phyloP scores from a whole-genome alignment of 768 basidiomycete species.

The Tremella yokohamensis region DNA sequence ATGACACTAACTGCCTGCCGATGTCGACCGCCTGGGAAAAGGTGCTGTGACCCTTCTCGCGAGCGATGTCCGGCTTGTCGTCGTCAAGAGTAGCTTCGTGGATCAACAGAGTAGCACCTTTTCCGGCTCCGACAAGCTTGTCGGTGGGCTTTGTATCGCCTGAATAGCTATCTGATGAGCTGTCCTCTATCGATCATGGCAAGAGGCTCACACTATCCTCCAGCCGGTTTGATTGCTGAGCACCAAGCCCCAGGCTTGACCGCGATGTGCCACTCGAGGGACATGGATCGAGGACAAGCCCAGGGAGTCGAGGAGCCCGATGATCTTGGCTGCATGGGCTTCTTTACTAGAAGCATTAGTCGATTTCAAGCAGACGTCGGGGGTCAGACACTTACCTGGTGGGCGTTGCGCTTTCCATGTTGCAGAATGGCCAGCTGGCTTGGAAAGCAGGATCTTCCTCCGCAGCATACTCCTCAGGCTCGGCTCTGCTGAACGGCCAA shows the following conservation, averaged over 20 bases:
- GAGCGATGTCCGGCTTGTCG: slow-evolving; percentile 70
- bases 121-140: slow-evolving; percentile 63
- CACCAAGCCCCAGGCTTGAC: slow-evolving; percentile 67
- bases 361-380: too few relatives aligned
- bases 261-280: slow-evolving; percentile 70
- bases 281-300: slow-evolving; percentile 63
- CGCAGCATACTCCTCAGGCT: too few relatives aligned
- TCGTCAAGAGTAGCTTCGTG: slow-evolving; percentile 94
- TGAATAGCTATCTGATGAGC: slow-evolving; percentile 65
- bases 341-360: too few relatives aligned
- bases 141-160: slow-evolving; percentile 82
- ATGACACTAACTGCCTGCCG: slow-evolving; percentile 60
- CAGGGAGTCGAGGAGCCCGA: slow-evolving; percentile 5
- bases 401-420: too few relatives aligned
- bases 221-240: slow-evolving; percentile 68
- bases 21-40: slow-evolving; percentile 80
- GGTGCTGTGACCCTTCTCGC: slow-evolving; percentile 79
- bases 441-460: too few relatives aligned
- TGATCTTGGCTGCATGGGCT: too few relatives aligned
- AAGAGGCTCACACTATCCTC: slow-evolving; percentile 65
- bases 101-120: slow-evolving; percentile 72
- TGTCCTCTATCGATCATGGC: slow-evolving; percentile 1
- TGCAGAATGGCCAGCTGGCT: too few relatives aligned
- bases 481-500: too few relatives aligned
- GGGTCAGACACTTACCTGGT: too few relatives aligned